Conservation (phyloP, 2,329 filamentous ascomycete genomes). For the Clarireedia hainanense region DNA sequence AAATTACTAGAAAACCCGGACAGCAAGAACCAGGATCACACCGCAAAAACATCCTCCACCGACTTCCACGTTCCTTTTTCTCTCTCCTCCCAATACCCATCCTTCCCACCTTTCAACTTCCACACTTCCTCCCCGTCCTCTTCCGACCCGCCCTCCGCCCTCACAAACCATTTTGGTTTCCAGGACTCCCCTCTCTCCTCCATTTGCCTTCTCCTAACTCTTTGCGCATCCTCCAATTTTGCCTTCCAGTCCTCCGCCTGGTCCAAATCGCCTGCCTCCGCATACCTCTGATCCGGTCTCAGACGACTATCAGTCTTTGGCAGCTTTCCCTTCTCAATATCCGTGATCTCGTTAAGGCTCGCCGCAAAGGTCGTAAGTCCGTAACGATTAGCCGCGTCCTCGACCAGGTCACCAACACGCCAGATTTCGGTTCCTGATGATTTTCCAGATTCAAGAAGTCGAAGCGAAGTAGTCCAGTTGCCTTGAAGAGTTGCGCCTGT, state of each 20-base stretch:
- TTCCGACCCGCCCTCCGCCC: conserved; percentile 48
- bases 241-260: conserved; percentile 78
- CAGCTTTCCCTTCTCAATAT: conserved; percentile 65
- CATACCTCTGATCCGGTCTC: conserved; percentile 77
- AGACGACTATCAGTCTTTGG: conserved; percentile 77
- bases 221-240: conserved; percentile 77
- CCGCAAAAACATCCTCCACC: conserved; percentile 42
- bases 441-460: conserved; percentile 55
- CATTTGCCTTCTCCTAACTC: conserved; percentile 62
- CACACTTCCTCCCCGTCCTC: conserved; percentile 62
- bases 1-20: too few species aligned
- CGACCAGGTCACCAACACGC: conserved; percentile 69
- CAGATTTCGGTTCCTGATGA: conserved; percentile 63
- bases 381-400: conserved; percentile 72
- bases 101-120: conserved; percentile 71
- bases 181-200: conserved; percentile 68
- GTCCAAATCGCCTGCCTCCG: conserved; percentile 76
- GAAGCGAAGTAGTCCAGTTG: conserved; percentile 75
- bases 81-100: conserved; percentile 91
- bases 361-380: conserved; percentile 85
- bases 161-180: conserved; percentile 77
- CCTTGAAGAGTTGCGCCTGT: conserved; percentile 64
- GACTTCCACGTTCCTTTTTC: conserved; percentile 55
- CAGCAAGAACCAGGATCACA: conserved; percentile 1
- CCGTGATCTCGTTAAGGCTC: conserved; percentile 77